Conservation (phyloP, 2,329 filamentous ascomycete genomes). For the Phyllosticta citrichinensis region DNA sequence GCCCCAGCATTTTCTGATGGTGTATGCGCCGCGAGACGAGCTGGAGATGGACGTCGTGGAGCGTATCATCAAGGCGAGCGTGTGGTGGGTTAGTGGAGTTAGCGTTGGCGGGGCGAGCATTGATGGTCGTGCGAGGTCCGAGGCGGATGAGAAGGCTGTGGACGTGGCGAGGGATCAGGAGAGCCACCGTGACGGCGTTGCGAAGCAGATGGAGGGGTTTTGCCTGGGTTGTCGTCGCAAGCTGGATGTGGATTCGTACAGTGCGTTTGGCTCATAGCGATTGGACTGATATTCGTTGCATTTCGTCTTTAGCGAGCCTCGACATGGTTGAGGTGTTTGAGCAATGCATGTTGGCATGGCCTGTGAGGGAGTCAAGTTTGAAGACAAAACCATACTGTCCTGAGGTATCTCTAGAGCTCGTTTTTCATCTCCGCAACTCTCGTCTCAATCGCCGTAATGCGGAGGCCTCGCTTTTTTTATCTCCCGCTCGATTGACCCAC, state of each 20-base stretch:
- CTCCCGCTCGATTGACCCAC: too few relatives aligned
- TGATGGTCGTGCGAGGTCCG: constrained; percentile 14
- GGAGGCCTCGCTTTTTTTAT: too few relatives aligned
- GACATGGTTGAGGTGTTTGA: not conserved
- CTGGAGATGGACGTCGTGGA: constrained; percentile 58
- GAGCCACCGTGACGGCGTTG: not conserved
- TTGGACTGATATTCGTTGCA: not conserved
- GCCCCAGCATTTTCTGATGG: constrained; percentile 65
- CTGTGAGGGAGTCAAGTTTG: too few relatives aligned
- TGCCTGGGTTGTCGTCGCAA: constrained; percentile 5
- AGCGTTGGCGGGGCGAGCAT: constrained; percentile 17
- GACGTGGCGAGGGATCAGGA: not conserved
- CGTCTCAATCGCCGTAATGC: too few relatives aligned
- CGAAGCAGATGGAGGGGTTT: not conserved
- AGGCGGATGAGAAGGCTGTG: constrained; percentile 10
- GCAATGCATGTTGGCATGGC: not conserved
- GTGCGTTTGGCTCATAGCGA: not conserved
- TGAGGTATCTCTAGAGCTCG: too few relatives aligned
- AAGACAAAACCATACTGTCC: too few relatives aligned
- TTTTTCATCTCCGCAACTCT: too few relatives aligned
- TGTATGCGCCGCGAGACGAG: constrained; percentile 67
- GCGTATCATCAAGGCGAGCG: constrained; percentile 61
- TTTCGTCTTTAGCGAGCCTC: not conserved
- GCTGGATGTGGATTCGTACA: not conserved
- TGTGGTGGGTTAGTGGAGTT: constrained; percentile 52